Evolutionary conservation across 176 grass and related monocot species (phyloP), one percentile per base, ranked within the genome.

Genomic region (Oropetium thomaeum): DNA sequence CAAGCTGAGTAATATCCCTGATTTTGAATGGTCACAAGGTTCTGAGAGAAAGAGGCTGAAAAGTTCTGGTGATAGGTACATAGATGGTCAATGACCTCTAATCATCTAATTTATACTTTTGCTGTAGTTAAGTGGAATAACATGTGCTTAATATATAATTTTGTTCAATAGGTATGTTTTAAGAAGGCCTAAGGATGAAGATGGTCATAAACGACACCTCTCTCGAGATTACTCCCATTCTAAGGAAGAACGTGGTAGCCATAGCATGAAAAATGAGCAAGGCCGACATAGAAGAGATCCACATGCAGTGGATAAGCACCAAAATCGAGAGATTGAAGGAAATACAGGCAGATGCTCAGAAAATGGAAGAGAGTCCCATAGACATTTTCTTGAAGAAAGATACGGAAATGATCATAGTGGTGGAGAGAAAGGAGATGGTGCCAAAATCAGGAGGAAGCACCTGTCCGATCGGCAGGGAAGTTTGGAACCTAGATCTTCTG

Each of bases 31-130:
- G 62, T 57, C 29, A 34, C 67, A 64, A 41, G 78, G 29, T 61
- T 92, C 96, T 74, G 63, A 91, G 48, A 63, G 77, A 62, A 88
- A 78, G 38, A 93, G 75, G 65, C 29, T 20, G 20, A 82, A 78
- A 87, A 90, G 62, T 65, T 89, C 72, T 29, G 58, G 72, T 73
- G 64, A 71, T 14, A 77, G 80, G 84, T 88, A 81, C 70, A 78
- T 79, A 81, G 58, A 78, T 79, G 67, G 68, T 64, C 35, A 76
- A 26, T 59, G 49, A 30, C 53, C 11, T 72, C 3, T 74, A 75
- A 71, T 58, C 48, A 74, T 58, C 38, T 86, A 65, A 43, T 58
- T 5, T 83, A n/a, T 67, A n/a, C 35, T 65, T 81, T 76, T 28
- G 16, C 82, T 73, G n/a, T 77, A 27, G 1, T n/a, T 34, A 34